These are phyloP conservation scores for Tolypocladium tropicale DNA, from an alignment of 2,329 filamentous ascomycete species.

Conservation along the genomic window DNA sequence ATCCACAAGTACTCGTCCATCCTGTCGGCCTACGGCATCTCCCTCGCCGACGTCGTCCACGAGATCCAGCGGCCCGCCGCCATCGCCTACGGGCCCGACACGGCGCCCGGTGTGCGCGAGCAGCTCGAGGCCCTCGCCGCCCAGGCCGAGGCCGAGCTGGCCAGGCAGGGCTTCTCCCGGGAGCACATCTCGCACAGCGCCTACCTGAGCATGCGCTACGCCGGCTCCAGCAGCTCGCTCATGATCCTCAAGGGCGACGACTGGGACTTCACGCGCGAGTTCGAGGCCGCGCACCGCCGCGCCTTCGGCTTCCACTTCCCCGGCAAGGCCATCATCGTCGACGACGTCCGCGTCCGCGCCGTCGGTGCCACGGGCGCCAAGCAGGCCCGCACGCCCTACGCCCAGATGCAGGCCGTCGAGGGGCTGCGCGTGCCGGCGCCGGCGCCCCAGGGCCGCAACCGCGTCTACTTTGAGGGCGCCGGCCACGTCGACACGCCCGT, in stretches of 20 bases:
- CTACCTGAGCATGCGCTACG: conserved; percentile 33
- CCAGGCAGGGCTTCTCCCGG: conserved; percentile 17
- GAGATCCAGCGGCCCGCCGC: conserved; percentile 27
- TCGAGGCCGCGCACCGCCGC: conserved; percentile 53
- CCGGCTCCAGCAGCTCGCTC: conserved; percentile 30
- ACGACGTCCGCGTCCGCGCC: conserved; percentile 30
- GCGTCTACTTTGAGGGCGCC: conserved; percentile 10
- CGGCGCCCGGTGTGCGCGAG: conserved; percentile 7
- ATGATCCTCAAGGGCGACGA: conserved; percentile 20
- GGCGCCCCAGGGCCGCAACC: conserved; percentile 7
- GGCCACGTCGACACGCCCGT: conserved; percentile 15
- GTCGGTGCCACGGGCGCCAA: conserved; percentile 14
- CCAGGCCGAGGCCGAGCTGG: conserved; percentile 11
- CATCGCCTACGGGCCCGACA: conserved; percentile 13
- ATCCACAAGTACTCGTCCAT: conserved; percentile 35
- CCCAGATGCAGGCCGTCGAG: conserved; percentile 9
- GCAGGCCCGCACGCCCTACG: conserved; percentile 10
- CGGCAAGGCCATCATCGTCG: conserved; percentile 28
- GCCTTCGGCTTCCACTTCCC: conserved; percentile 61
- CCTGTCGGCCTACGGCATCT: conserved; percentile 35
- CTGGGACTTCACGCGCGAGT: conserved; percentile 12
- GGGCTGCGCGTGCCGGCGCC: not conserved
- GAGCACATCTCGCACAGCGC: conserved; percentile 29
- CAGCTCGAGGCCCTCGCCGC: conserved; percentile 13
- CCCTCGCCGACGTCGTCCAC: conserved; percentile 33